Base-by-base conservation (phyloP, 1,284 basidiomycete species). In the Mixia osmundae region DNA sequence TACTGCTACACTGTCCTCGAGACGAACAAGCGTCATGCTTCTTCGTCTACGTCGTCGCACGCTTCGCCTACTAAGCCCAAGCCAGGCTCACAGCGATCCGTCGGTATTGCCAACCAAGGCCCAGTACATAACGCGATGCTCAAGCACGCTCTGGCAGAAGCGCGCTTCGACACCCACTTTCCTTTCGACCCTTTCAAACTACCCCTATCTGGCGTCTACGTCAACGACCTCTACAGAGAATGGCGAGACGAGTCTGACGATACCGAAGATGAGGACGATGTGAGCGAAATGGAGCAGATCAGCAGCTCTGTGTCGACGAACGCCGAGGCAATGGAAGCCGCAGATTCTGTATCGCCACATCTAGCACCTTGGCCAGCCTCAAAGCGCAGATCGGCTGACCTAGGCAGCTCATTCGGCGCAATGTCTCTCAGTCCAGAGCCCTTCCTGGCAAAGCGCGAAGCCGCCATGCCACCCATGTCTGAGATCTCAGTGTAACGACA, bases 131-230 rank as follows among this genome's bases (percentile, higher is more conserved):
- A 40, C 30, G 24, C 28, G 10, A 22, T 38, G 7, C 40, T 47
- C 11, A 31, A 37, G n/a, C 24, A 42, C 19, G 37, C 36, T 7
- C 37, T 48, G 6, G 23, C 35, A 20, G 69, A 72, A 39, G 63
- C 69, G 5, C 79, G 85, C 40, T 63, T 95, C 33, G 83, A 87
- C 53, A 72, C 73, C 10, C 97, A 95, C 62, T 99, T 97, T 62
- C 91, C 91, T 0, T 99, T 99, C 54, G 91, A 99, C 54, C 91
- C 91, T 1, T 97, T 83, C 61, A 78, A 74, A 46, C 68, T 99
- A 2, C 76, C 79, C 3, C 52, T 57, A 26, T 63, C 59, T 1
- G 53, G 54, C 18, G 41, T 44, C 23, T 65, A 54, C 44, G 56
- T 68, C 41, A 60, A 65, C 29, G 47, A 48, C 6, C 56, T 67